These are phyloP conservation scores for Aspergillus campestris DNA, from an alignment of 495 filamentous ascomycete species.

Conservation along the genomic window DNA sequence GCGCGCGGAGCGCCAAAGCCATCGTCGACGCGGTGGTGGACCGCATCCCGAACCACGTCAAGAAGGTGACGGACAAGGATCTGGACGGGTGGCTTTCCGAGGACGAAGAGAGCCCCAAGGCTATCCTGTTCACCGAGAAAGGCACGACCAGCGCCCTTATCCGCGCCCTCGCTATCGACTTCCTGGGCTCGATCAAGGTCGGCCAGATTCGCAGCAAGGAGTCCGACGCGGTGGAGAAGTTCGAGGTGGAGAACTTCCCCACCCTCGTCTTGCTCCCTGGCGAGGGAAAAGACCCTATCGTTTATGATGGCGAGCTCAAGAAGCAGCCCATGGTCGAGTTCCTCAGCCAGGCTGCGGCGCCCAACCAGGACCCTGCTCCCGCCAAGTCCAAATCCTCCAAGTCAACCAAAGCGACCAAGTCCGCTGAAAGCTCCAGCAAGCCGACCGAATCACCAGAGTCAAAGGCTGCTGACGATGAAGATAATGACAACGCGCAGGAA, in stretches of 20 bases:
- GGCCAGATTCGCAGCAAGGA: conserved; percentile 86
- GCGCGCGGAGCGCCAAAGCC: conserved; percentile 66
- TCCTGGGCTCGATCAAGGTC: conserved; percentile 70
- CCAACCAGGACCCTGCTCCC: conserved; percentile 64
- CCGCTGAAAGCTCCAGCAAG: conserved; percentile 16
- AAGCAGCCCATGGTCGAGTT: conserved; percentile 78
- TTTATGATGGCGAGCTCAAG: conserved; percentile 80
- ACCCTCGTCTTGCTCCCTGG: conserved; percentile 75
- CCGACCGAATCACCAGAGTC: conserved; percentile 42
- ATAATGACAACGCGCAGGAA: conserved; percentile 10
- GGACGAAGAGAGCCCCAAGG: conserved; percentile 70
- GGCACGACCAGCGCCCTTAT: conserved; percentile 76
- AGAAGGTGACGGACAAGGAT: conserved; percentile 68
- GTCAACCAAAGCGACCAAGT: conserved; percentile 26
- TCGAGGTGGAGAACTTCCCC: conserved; percentile 70
- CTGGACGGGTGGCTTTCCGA: conserved; percentile 66
- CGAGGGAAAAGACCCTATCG: conserved; percentile 54
- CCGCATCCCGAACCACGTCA: conserved; percentile 87
- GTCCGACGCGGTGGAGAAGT: conserved; percentile 57
- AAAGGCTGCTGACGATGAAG: conserved; percentile 26
- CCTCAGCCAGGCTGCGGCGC: conserved; percentile 64
- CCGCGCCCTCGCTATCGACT: conserved; percentile 83
- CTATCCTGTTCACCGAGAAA: conserved; percentile 91
- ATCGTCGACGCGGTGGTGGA: conserved; percentile 82
- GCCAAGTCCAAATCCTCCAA: conserved; percentile 39